Conservation (phyloP, 2,329 filamentous ascomycete species). For the Neurospora crassa region DNA sequence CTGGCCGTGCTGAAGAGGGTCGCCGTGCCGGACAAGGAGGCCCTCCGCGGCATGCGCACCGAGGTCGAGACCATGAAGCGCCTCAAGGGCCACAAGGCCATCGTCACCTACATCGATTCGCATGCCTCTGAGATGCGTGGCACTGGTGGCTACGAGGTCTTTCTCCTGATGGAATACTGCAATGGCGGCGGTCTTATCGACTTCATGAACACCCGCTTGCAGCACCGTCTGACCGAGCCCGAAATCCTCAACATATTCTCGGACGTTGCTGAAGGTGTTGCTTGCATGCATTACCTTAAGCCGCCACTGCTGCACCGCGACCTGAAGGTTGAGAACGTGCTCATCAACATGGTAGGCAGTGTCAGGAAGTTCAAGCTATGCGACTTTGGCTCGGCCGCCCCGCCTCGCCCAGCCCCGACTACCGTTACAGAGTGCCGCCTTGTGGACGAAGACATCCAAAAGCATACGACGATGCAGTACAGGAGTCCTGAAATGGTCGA, state of each 20-base stretch:
- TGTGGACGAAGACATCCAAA: constrained; percentile 94
- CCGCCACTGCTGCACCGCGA: constrained; percentile 87
- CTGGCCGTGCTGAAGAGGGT: constrained; percentile 87
- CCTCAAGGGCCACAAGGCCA: constrained; percentile 88
- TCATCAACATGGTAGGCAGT: constrained; percentile 65
- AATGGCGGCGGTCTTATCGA: constrained; percentile 92
- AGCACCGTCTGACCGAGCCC: constrained; percentile 92
- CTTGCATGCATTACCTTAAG: constrained; percentile 98
- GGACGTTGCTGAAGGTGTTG: constrained; percentile 90
- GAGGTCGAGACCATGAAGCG: constrained; percentile 99
- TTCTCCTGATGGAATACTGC: constrained; percentile 96
- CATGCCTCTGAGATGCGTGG: constrained; percentile 90
- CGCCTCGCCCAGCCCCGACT: constrained; percentile 73
- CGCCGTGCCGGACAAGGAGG: constrained; percentile 90
- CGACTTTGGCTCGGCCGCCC: constrained; percentile 90
- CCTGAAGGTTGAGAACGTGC: constrained; percentile 94
- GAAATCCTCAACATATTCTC: constrained; percentile 96
- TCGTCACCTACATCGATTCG: constrained; percentile 97
- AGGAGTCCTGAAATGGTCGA: constrained; percentile 98
- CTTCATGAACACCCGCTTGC: constrained; percentile 97
- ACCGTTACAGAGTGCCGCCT: constrained; percentile 81
- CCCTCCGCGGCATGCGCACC: constrained; percentile 89
- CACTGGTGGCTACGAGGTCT: constrained; percentile 94
- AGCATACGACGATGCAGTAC: constrained; percentile 95
- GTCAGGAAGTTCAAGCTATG: constrained; percentile 84